Percentiles rank a stretch among this genome's conserved stretches.
Evolutionary conservation across 208 protist genomes (phyloP).

Genomic region (Leishmania arabica): DNA sequence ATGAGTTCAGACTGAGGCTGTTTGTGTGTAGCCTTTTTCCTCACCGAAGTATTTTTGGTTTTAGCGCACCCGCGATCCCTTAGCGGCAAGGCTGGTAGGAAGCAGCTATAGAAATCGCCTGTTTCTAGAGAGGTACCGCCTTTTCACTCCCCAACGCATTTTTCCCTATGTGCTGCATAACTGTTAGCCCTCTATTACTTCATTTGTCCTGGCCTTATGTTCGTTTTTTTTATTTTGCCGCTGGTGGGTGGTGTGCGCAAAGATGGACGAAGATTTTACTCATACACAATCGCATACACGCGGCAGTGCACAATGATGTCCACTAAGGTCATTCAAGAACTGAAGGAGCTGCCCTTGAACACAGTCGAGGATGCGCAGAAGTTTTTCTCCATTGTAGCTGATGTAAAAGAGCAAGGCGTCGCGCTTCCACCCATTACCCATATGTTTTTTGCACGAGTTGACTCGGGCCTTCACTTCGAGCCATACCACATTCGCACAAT

Average conservation of each 20-base stretch:
- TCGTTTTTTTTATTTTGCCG: constrained; percentile 9
- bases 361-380: constrained; percentile 56
- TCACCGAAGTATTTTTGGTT: background rate
- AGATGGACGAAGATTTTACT: background rate
- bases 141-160: background rate
- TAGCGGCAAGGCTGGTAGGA: background rate
- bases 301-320: constrained; percentile 8
- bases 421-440: constrained; percentile 69
- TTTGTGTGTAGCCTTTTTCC: background rate
- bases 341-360: constrained; percentile 36
- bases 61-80: background rate
- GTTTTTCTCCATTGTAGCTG: constrained; percentile 49
- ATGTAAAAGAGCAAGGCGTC: constrained; percentile 36
- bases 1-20: background rate
- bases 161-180: background rate
- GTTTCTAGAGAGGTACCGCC: background rate
- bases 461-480: constrained; percentile 63
- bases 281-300: background rate
- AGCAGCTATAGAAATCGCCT: background rate
- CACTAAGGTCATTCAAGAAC: constrained; percentile 29
- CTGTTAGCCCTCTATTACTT: background rate
- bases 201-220: background rate
- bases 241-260: background rate
- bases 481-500: constrained; percentile 89
- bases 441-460: constrained; percentile 80